Base-by-base conservation (phyloP, 805 yeast genomes). In the Candida namnaoensis region DNA sequence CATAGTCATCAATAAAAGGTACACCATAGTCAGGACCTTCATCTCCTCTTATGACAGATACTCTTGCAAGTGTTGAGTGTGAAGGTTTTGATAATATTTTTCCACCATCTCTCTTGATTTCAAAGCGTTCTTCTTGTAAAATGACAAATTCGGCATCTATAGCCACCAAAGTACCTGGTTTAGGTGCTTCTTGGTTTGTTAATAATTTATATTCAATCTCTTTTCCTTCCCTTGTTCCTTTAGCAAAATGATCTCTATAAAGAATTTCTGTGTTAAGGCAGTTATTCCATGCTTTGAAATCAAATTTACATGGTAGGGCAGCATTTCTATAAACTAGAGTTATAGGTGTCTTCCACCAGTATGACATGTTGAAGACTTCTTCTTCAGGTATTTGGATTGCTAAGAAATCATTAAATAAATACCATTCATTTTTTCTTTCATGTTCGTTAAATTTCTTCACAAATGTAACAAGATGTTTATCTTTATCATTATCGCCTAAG, bases 81-180 rank as follows among this genome's bases (percentile, higher is more conserved):
- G 80, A 79, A 0, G 99, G 97, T 44, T 80, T 74, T 5, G 88
- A 71, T 32, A 91, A 60, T 6, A 76, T 72, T 47, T 80, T 80
- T 5, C 71, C 54, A 0, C 98, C 97, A 46, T 78, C 77, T 41
- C 81, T 77, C 41, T 78, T 76, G 38, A 91, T 74, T 54, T 90
- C 97, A 36, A 78, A 74, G 46, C 82, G 78, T 49, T 88, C 97
- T 5, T 84, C 84, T 38, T 79, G 76, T 30, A 90, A 58, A 28
- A 80, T 74, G 3, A 93, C 98, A 69, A 95, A 93, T 60, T 93
- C 99, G 0, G 99, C 97, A 67, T 93, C 99, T 43, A 93, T 82
- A 0, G 98, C 99, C 15, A 91, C 80, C 34, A 88, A 58, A 1
- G 86, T 68, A 0, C 96, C 96, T 0, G 80, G 72, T 19, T 55